phyloP scores from a whole-genome alignment of 1,139 yeast species.

The Yamadazyma atlantica region DNA sequence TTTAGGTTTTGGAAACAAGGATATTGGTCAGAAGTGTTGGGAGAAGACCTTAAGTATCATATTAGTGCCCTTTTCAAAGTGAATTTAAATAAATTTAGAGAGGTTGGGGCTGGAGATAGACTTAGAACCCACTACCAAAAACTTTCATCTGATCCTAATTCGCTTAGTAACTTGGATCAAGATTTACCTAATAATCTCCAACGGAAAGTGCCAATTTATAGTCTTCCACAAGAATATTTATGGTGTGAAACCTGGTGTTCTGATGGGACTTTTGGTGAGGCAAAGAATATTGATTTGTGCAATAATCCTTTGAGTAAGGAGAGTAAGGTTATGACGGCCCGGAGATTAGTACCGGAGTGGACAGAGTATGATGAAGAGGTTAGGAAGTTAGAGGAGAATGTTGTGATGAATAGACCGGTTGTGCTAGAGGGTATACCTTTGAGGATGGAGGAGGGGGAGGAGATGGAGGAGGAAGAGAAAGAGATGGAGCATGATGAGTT shows the following conservation, averaged over 20 bases:
- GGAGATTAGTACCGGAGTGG: constrained; percentile 82
- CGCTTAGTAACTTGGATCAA: constrained; percentile 83
- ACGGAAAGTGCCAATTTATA: constrained; percentile 59
- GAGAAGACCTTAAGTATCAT: constrained; percentile 65
- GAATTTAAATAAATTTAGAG: constrained; percentile 67
- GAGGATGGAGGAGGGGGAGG: constrained; percentile 3
- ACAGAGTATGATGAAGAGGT: constrained; percentile 57
- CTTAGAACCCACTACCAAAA: constrained; percentile 85
- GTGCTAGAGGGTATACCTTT: not conserved
- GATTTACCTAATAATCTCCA: constrained; percentile 90
- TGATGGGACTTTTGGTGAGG: constrained; percentile 56
- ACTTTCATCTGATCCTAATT: constrained; percentile 73
- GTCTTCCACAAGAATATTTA: constrained; percentile 80
- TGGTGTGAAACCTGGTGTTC: constrained; percentile 96
- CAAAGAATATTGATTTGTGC: constrained; percentile 81
- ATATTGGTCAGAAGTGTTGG: constrained; percentile 73
- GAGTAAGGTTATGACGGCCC: constrained; percentile 70
- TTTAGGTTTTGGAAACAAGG: constrained; percentile 92
- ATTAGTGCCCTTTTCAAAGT: constrained; percentile 84
- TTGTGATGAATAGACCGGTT: not conserved
- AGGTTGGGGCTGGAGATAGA: constrained; percentile 70
- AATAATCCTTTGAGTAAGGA: constrained; percentile 81
- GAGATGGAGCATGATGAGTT: constrained; percentile 12
- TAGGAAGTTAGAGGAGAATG: not conserved
- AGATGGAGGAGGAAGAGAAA: constrained; percentile 3